Evolutionary conservation across 345 rosid species (phyloP).

Genomic region (Microcos paniculata): DNA sequence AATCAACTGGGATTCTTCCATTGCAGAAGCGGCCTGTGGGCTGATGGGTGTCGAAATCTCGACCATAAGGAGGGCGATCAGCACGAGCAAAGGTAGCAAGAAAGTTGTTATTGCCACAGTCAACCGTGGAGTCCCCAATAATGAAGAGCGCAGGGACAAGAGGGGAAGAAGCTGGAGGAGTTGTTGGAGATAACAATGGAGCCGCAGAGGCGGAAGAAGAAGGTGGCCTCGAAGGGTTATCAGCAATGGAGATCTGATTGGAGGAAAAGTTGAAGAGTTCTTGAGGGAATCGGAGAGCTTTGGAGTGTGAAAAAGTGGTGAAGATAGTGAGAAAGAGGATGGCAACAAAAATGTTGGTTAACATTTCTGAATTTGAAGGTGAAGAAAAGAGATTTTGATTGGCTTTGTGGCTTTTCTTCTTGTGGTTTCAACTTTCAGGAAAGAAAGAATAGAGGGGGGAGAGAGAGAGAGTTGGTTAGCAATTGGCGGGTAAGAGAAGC

Average conservation of each 20-base stretch:
- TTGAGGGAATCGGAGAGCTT: conserved; percentile 14
- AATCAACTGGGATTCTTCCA: conserved; percentile 94
- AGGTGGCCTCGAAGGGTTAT: background rate
- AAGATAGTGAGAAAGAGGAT: background rate
- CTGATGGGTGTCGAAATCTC: conserved; percentile 78
- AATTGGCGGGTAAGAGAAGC: conserved; percentile 12
- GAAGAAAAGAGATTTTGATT: background rate
- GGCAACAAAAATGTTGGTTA: background rate
- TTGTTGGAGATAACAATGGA: background rate
- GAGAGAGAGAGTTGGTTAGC: background rate
- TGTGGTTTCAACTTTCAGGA: background rate
- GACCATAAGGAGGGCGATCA: conserved; percentile 85
- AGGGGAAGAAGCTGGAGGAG: conserved; percentile 28
- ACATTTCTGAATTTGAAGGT: background rate
- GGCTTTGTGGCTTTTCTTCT: background rate
- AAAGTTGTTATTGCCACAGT: conserved; percentile 79
- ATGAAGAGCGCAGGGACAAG: conserved; percentile 72
- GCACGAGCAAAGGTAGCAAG: conserved; percentile 94
- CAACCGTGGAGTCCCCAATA: conserved; percentile 86
- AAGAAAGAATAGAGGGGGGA: background rate
- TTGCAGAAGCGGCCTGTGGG: conserved; percentile 93
- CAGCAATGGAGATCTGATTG: background rate
- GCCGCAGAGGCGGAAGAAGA: conserved; percentile 17
- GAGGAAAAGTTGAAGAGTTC: conserved; percentile 8
- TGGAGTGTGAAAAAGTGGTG: background rate